phyloP scores from a whole-genome alignment of 1,284 basidiomycete species.

The Hymenochaete sp. region DNA sequence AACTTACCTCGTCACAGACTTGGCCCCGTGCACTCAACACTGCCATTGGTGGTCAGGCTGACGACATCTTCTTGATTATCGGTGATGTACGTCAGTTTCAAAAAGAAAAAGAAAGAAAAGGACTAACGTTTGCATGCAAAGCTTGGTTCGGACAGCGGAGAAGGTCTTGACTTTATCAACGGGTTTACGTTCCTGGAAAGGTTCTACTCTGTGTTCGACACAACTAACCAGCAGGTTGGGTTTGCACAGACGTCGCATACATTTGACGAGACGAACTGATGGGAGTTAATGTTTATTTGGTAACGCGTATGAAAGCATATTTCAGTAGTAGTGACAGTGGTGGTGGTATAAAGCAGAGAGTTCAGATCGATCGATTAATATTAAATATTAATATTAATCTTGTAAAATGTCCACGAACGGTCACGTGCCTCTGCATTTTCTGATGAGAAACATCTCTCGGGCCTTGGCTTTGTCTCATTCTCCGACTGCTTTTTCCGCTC shows the following conservation, averaged over 20 bases:
- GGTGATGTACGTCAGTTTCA: slow-evolving; percentile 7
- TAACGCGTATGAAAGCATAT: too few relatives aligned
- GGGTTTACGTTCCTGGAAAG: slow-evolving; percentile 27
- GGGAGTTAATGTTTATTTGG: too few relatives aligned
- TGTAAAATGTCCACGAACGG: too few relatives aligned
- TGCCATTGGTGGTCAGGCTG: slow-evolving; percentile 32
- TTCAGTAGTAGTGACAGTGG: too few relatives aligned
- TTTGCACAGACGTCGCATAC: slow-evolving; percentile 50
- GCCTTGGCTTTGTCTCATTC: too few relatives aligned
- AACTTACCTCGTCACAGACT: too few relatives aligned
- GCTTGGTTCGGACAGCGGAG: slow-evolving; percentile 17
- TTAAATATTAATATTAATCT: too few relatives aligned
- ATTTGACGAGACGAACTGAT: slow-evolving; percentile 39
- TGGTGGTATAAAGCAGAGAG: too few relatives aligned
- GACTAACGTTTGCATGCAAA: slow-evolving; percentile 17
- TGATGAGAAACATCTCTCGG: too few relatives aligned
- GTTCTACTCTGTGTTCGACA: slow-evolving; percentile 28
- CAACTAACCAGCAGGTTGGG: slow-evolving; percentile 35
- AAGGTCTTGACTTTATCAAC: slow-evolving; percentile 18
- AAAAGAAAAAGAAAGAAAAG: neutral
- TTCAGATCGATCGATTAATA: too few relatives aligned
- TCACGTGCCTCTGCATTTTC: too few relatives aligned
- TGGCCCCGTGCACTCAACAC: slow-evolving; percentile 39
- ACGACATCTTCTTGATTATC: slow-evolving; percentile 41
- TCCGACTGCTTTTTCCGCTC: too few relatives aligned